A percentile compares a stretch with the other conserved stretches of the same genome.
Evolutionary conservation across 306 rosid species (phyloP).

Genomic region (Abrus precatorius): DNA sequence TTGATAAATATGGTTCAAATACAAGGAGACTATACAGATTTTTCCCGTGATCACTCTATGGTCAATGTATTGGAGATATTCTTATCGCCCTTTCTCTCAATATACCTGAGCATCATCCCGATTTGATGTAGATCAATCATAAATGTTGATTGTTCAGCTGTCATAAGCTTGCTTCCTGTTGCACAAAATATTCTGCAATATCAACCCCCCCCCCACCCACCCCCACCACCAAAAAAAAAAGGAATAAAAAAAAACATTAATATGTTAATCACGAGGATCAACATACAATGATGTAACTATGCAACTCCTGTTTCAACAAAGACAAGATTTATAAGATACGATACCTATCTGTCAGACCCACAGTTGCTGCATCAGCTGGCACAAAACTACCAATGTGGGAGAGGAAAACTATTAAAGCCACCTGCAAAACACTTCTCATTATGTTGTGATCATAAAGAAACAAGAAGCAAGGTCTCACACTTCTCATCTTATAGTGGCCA

Average conservation of each 20-base stretch:
- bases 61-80: constrained; percentile 31
- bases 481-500: constrained; percentile 6
- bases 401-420: constrained; percentile 90
- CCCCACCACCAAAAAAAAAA: background rate
- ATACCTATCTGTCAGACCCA: constrained; percentile 97
- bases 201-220: background rate
- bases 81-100: constrained; percentile 23
- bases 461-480: background rate
- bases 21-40: constrained; percentile 33
- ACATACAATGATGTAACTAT: constrained; percentile 23
- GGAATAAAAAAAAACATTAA: constrained; percentile 34
- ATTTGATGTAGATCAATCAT: constrained; percentile 98
- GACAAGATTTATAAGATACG: constrained; percentile 40
- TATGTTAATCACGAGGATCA: constrained; percentile 28
- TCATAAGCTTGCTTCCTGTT: constrained; percentile 91
- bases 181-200: constrained; percentile 89
- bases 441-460: constrained; percentile 15
- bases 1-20: constrained; percentile 16
- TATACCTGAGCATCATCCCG: constrained; percentile 96
- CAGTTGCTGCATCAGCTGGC: constrained; percentile 97
- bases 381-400: constrained; percentile 97
- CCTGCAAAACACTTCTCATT: constrained; percentile 62
- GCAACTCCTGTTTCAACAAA: constrained; percentile 39
- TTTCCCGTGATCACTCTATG: constrained; percentile 5
- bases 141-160: constrained; percentile 93